Conservation (phyloP, 2,329 filamentous ascomycete genomes). For the Aspergillus ochraceoroseus region DNA sequence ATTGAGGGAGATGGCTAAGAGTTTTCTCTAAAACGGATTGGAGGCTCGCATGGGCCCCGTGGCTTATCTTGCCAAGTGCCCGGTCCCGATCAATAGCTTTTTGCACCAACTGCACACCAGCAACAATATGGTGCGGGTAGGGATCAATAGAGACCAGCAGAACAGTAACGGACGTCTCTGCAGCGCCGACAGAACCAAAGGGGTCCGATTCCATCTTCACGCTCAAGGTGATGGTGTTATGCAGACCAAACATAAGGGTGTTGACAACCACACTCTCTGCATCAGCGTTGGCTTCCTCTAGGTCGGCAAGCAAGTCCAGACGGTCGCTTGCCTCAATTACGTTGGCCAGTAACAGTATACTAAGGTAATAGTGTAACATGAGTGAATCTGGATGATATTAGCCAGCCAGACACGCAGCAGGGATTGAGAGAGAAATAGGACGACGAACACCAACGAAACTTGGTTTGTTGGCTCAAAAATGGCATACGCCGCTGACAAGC, state of each 20-base stretch:
- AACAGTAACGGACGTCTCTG: conserved; percentile 4
- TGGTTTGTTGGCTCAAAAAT: conserved; percentile 29
- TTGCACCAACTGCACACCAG: conserved; percentile 26
- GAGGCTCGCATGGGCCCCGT: conserved; percentile 23
- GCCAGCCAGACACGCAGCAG: not conserved
- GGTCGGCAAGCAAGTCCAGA: conserved; percentile 23
- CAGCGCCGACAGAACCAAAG: not conserved
- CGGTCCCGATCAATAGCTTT: conserved; percentile 27
- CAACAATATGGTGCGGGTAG: conserved; percentile 32
- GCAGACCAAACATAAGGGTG: conserved; percentile 27
- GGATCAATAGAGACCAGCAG: conserved; percentile 31
- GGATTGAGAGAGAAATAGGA: not conserved
- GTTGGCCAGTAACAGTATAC: conserved; percentile 29
- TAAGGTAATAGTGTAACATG: conserved; percentile 29
- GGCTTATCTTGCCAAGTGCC: conserved; percentile 22
- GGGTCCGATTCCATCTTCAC: conserved; percentile 7
- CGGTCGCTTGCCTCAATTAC: conserved; percentile 26
- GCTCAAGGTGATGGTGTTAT: conserved; percentile 21
- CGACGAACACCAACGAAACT: conserved; percentile 33
- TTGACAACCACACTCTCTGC: conserved; percentile 28
- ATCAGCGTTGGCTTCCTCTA: conserved; percentile 21
- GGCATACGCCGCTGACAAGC: conserved; percentile 29
- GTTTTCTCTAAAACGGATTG: conserved; percentile 24
- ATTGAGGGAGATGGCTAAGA: conserved; percentile 28
- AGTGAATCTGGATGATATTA: conserved; percentile 22